A percentile compares a stretch with the other conserved stretches of the same genome.
Conservation (phyloP, 2,329 filamentous ascomycete genomes). For the Dothidotthia symphoricarpi region DNA sequence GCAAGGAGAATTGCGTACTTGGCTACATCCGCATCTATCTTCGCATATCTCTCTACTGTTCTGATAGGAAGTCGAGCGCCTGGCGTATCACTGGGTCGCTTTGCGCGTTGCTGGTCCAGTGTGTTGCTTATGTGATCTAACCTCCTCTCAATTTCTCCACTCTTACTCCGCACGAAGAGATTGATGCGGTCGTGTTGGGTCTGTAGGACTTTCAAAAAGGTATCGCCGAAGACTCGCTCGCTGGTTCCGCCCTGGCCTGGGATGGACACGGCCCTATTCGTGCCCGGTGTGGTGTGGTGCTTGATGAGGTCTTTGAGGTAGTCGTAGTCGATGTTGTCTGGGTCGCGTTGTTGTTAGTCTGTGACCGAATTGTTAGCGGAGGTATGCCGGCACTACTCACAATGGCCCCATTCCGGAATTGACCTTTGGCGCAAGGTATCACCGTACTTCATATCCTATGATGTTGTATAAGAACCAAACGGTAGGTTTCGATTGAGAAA, state of each 20-base stretch:
- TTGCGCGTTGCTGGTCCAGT: slow-evolving; percentile 34
- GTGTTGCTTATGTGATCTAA: slow-evolving; percentile 50
- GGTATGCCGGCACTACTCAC: slow-evolving; percentile 46
- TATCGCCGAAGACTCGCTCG: slow-evolving; percentile 66
- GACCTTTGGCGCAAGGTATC: slow-evolving; percentile 71
- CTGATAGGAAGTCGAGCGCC: slow-evolving; percentile 41
- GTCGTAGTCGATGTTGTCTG: slow-evolving; percentile 88
- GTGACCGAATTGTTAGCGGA: neutral
- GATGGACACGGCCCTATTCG: slow-evolving; percentile 69
- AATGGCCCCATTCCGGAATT: slow-evolving; percentile 77
- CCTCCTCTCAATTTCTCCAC: slow-evolving; percentile 71
- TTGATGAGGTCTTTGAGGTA: slow-evolving; percentile 84
- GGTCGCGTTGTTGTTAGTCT: slow-evolving; percentile 13
- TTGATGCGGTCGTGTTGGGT: slow-evolving; percentile 74
- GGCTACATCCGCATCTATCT: slow-evolving; percentile 51
- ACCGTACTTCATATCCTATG: slow-evolving; percentile 68
- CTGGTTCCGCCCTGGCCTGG: slow-evolving; percentile 61
- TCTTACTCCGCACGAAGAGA: slow-evolving; percentile 76
- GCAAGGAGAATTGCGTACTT: slow-evolving; percentile 31
- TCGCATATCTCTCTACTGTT: slow-evolving; percentile 52
- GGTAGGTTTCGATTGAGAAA: slow-evolving; percentile 9
- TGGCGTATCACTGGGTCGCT: slow-evolving; percentile 9
- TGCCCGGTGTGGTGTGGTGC: slow-evolving; percentile 68
- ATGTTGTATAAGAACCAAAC: slow-evolving; percentile 3
- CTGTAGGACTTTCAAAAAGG: slow-evolving; percentile 69